These are phyloP conservation scores for Citrullus colocynthis DNA, from an alignment of 306 rosid species.

Conservation along the genomic window DNA sequence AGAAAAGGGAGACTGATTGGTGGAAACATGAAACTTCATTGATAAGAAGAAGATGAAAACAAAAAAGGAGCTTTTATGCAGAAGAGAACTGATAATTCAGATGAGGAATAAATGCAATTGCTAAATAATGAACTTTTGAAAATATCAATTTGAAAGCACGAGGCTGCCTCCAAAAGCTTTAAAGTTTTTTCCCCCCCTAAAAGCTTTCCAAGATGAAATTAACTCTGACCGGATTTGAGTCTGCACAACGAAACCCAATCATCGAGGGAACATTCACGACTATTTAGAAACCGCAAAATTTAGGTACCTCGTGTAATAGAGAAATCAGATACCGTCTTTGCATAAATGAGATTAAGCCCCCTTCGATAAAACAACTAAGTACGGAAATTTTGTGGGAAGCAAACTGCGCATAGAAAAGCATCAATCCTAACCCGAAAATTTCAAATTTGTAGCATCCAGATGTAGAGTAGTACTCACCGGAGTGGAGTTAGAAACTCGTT, in stretches of 20 bases:
- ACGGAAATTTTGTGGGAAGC: neutral
- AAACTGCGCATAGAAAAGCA: neutral
- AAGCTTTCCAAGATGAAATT: too few species aligned
- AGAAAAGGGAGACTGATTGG: too few species aligned
- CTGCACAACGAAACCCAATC: neutral
- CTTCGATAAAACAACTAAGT: neutral
- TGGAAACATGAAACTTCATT: too few species aligned
- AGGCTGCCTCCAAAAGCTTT: neutral
- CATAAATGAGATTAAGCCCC: neutral
- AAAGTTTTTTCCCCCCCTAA: neutral
- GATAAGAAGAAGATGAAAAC: too few species aligned
- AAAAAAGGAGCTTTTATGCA: too few species aligned
- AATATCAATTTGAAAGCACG: neutral
- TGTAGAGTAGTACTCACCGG: slow-evolving; percentile 17
- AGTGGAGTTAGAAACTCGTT: slow-evolving; percentile 15
- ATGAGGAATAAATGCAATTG: neutral
- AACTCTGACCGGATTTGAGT: too few species aligned
- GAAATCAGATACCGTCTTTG: neutral
- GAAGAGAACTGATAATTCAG: too few species aligned
- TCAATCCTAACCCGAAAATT: neutral
- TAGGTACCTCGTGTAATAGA: neutral
- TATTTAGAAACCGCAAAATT: neutral
- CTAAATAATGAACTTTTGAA: neutral
- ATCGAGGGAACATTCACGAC: neutral
- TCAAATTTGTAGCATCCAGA: neutral